Percentiles rank a stretch among this genome's conserved stretches.
phyloP scores from a whole-genome alignment of 257 asterid species.

The Solanum appendiculatum region DNA sequence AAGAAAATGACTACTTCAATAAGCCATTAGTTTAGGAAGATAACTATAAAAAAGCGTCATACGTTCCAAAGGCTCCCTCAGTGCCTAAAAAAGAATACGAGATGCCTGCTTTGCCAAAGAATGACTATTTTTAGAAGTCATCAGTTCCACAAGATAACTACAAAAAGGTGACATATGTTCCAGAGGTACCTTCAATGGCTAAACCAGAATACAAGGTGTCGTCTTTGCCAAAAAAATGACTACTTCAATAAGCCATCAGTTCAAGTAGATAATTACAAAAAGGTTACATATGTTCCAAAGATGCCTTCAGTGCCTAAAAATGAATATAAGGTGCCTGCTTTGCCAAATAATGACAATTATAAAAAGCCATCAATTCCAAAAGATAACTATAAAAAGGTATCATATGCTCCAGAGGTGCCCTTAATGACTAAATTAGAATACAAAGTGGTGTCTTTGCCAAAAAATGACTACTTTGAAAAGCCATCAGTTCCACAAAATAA shows the following conservation, averaged over 20 bases:
- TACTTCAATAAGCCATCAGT: not conserved
- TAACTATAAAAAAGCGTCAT: not conserved
- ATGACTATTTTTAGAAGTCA: not conserved
- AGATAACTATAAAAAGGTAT: not conserved
- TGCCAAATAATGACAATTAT: not conserved
- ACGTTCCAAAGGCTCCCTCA: not conserved
- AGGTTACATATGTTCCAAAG: not conserved
- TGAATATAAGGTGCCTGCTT: not conserved
- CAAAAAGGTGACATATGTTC: not conserved
- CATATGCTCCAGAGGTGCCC: not conserved
- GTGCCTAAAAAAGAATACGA: not conserved
- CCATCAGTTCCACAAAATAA: not conserved
- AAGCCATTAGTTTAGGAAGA: too few species aligned
- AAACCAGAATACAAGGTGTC: not conserved
- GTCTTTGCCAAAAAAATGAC: not conserved
- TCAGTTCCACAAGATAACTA: not conserved
- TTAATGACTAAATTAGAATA: not conserved
- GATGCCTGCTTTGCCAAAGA: not conserved
- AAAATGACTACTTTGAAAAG: not conserved
- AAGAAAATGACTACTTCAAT: too few species aligned
- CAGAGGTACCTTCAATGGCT: not conserved
- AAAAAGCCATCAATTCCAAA: not conserved
- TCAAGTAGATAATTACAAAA: not conserved
- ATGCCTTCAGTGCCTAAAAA: not conserved
- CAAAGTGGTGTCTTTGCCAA: too few species aligned